These are phyloP conservation scores for Exserohilum turcica DNA, from an alignment of 2,329 filamentous ascomycete species.

Conservation along the genomic window DNA sequence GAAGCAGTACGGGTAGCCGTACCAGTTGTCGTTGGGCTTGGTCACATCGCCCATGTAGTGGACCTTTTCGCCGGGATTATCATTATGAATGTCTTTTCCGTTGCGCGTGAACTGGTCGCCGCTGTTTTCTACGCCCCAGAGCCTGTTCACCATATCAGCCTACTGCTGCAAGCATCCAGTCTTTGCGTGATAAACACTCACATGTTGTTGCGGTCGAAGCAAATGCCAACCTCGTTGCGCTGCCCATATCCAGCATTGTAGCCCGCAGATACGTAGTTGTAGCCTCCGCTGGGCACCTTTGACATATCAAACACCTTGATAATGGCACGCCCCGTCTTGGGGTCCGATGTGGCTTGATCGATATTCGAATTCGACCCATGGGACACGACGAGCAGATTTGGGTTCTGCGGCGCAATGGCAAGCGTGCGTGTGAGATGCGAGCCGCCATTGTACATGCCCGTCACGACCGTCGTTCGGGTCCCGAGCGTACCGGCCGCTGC, in stretches of 20 bases:
- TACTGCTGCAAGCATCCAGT: slow-evolving; percentile 21
- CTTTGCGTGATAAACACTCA: slow-evolving; percentile 49
- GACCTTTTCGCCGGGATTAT: slow-evolving; percentile 75
- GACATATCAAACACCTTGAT: slow-evolving; percentile 65
- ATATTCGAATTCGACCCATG: slow-evolving; percentile 68
- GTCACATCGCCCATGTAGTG: slow-evolving; percentile 67
- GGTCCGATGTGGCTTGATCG: slow-evolving; percentile 58
- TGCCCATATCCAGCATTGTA: slow-evolving; percentile 67
- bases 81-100: slow-evolving; percentile 65
- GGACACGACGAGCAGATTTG: slow-evolving; percentile 66
- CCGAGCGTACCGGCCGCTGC: slow-evolving; percentile 53
- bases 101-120: slow-evolving; percentile 66
- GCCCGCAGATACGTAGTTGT: slow-evolving; percentile 59
- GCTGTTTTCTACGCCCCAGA: slow-evolving; percentile 68
- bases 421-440: slow-evolving; percentile 69
- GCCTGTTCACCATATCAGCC: slow-evolving; percentile 17
- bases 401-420: slow-evolving; percentile 60
- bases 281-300: slow-evolving; percentile 45
- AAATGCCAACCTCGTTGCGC: slow-evolving; percentile 71
- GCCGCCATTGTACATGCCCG: slow-evolving; percentile 63
- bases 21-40: slow-evolving; percentile 58
- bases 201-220: slow-evolving; percentile 49
- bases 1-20: slow-evolving; percentile 73
- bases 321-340: slow-evolving; percentile 64
- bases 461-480: slow-evolving; percentile 60